These are phyloP conservation scores for Botrytis porri DNA, from an alignment of 2,329 filamentous ascomycete genomes.

Conservation along the genomic window DNA sequence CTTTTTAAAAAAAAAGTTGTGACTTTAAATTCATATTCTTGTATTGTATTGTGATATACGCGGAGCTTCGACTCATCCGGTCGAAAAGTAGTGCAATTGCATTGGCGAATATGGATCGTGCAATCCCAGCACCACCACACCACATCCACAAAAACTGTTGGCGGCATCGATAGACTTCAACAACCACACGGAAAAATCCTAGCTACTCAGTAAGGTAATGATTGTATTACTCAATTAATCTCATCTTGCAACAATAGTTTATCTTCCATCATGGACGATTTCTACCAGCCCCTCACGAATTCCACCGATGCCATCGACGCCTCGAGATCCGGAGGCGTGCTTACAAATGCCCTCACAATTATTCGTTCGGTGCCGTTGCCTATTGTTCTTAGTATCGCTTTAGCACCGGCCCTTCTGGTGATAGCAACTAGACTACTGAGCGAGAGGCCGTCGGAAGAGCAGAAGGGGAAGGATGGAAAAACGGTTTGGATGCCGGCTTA, in stretches of 20 bases:
- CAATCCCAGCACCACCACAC: background rate
- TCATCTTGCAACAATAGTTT: background rate
- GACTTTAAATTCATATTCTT: background rate
- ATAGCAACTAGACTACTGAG: constrained; percentile 33
- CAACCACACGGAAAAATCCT: background rate
- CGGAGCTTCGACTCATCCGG: constrained; percentile 6
- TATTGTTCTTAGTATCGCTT: constrained; percentile 26
- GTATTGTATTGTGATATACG: background rate
- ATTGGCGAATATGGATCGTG: constrained; percentile 6
- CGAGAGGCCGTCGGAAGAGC: constrained; percentile 18
- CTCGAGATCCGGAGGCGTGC: background rate
- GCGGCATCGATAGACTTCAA: background rate
- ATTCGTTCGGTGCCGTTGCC: constrained; percentile 20
- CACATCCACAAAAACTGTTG: background rate
- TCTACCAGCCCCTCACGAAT: constrained; percentile 26
- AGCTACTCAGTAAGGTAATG: background rate
- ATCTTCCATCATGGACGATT: constrained; percentile 27
- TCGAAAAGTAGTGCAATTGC: background rate
- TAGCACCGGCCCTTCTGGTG: constrained; percentile 27
- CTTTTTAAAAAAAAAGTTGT: background rate
- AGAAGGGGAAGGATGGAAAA: constrained; percentile 22
- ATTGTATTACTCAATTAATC: background rate
- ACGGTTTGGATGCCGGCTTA: constrained; percentile 52
- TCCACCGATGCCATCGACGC: background rate
- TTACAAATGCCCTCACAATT: constrained; percentile 13